Evolutionary conservation across 352 stramenopile genomes (phyloP), one percentile per base, ranked within the genome.

Genomic region (Thraustotheca clavata): DNA sequence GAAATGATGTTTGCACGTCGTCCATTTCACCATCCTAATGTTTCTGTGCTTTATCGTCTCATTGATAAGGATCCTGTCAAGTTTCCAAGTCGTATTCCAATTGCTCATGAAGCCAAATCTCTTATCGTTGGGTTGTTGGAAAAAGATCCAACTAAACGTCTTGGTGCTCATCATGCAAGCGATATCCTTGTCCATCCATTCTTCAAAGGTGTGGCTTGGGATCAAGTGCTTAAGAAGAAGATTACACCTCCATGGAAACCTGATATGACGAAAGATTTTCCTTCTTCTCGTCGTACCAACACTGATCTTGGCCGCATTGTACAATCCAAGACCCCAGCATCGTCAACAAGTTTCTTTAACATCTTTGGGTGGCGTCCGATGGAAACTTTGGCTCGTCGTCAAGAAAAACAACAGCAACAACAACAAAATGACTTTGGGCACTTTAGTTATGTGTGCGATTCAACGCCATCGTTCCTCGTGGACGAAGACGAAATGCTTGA

Each of bases 1-100:
- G 89, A 97, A 69, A 96, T 97, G 89, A 62, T 95, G 55, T 76
- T 94, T 54, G 89, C 88, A 4, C 89, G 91, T 67, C 89, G 88
- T 54, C 89, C 89, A 52, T 97, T 97, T 73, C 91, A 96, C 71
- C 86, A 94, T 49, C 47, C 88, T 41, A 96, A 96, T 67, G 81
- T 94, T 31, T 94, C 88, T 49, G 81, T 91, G 49, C 72, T 96
- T 47, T 96, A 96, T 73, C 88, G 95, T 66, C 72, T 94, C 8
- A 96, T 97, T 32, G 80, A 95, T 63, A 89, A 93, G 63, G 81
- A 91, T 50, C 74, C 80, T 0, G 81, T 96, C 14, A 89, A 89
- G 67, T 96, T 96, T 68, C 84, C 85, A 26, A 75, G 74, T 31
- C 88, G 91, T 61, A 81, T 77, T 59, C 72, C 74, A 33, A 79